Conservation (phyloP, 495 filamentous ascomycete species). For the Rhypophila decipiens region DNA sequence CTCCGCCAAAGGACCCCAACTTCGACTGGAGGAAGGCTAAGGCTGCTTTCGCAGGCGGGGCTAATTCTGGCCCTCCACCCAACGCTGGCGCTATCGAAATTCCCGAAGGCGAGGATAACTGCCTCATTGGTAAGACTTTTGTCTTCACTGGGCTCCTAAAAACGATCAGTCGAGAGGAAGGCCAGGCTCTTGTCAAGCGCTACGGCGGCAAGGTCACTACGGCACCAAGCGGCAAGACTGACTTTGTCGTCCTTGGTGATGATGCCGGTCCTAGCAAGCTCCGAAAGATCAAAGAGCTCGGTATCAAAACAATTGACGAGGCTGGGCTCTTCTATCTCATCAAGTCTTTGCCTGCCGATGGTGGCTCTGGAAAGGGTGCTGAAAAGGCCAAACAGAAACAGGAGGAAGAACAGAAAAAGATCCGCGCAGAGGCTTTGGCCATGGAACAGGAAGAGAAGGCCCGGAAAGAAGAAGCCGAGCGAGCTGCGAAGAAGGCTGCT, state of each 20-base stretch:
- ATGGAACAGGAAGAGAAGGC: conserved; percentile 66
- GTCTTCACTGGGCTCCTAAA: conserved; percentile 93
- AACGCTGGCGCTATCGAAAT: conserved; percentile 61
- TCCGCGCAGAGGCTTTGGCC: conserved; percentile 67
- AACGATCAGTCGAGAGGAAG: conserved; percentile 76
- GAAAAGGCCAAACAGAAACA: conserved; percentile 75
- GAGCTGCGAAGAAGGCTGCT: conserved; percentile 39
- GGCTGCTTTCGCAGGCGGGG: conserved; percentile 48
- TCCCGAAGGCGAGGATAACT: conserved; percentile 80
- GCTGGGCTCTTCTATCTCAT: conserved; percentile 88
- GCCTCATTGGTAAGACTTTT: conserved; percentile 85
- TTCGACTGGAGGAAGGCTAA: conserved; percentile 56
- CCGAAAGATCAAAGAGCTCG: conserved; percentile 68
- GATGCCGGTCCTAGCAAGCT: conserved; percentile 95
- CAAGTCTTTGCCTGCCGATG: conserved; percentile 71
- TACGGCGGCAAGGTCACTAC: conserved; percentile 86
- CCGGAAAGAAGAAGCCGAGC: conserved; percentile 43
- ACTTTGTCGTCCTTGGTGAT: conserved; percentile 81
- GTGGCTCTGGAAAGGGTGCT: conserved; percentile 82
- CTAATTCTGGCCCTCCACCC: conserved; percentile 54
- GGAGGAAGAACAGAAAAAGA: conserved; percentile 71
- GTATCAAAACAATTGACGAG: conserved; percentile 87
- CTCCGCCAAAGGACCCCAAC: conserved; percentile 57
- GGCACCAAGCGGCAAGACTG: conserved; percentile 87
- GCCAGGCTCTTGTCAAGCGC: conserved; percentile 77